phyloP scores from a whole-genome alignment of 257 asterid genomes.

The Rauvolfia tetraphylla region DNA sequence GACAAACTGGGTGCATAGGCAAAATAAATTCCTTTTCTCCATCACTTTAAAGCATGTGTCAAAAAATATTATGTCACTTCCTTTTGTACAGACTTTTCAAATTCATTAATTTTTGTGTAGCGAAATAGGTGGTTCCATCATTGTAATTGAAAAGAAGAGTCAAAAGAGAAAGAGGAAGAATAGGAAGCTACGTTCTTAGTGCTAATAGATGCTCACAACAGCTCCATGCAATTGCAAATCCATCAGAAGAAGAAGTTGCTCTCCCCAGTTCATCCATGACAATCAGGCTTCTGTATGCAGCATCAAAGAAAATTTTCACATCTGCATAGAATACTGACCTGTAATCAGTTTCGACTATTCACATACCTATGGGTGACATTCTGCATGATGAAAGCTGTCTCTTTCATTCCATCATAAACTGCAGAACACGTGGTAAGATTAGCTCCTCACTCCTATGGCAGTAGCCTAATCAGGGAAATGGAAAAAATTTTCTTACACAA shows the following conservation, averaged over 20 bases:
- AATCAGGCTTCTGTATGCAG: slow-evolving; percentile 72
- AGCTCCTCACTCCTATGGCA: background rate
- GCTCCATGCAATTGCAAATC: slow-evolving; percentile 96
- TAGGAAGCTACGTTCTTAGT: slow-evolving; percentile 58
- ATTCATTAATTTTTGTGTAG: background rate
- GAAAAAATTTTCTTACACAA: background rate
- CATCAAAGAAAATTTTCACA: slow-evolving; percentile 19
- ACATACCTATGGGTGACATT: slow-evolving; percentile 73
- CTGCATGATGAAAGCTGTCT: slow-evolving; percentile 92
- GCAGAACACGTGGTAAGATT: slow-evolving; percentile 20
- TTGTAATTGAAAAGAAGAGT: background rate
- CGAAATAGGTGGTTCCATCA: background rate
- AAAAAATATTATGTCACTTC: background rate
- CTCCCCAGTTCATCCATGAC: slow-evolving; percentile 98
- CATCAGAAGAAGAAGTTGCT: slow-evolving; percentile 97
- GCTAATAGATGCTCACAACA: slow-evolving; percentile 91
- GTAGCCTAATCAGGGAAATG: background rate
- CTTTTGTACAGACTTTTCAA: background rate
- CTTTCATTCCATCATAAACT: slow-evolving; percentile 99
- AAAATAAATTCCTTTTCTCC: background rate
- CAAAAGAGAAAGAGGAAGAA: slow-evolving; percentile 15
- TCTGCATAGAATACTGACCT: background rate
- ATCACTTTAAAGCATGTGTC: background rate
- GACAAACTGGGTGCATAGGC: background rate
- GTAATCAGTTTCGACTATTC: background rate